Percentiles rank a stretch among this genome's conserved stretches.
phyloP scores from a whole-genome alignment of 2,329 filamentous ascomycete species.

The Atkinsonella hypoxylon region DNA sequence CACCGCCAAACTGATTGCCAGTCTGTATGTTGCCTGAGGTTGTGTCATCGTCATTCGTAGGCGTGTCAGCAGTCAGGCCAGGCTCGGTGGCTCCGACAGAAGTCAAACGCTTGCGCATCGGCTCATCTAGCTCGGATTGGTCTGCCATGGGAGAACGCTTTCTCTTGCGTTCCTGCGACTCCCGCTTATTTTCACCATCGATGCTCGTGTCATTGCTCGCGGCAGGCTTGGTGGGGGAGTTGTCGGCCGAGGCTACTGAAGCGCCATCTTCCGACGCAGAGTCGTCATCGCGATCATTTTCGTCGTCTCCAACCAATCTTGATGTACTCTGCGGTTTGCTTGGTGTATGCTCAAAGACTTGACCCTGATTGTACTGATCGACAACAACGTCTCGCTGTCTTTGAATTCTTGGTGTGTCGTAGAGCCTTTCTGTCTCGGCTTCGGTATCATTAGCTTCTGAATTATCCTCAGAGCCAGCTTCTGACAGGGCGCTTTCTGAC shows the following conservation, averaged over 20 bases:
- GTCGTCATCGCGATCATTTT: slow-evolving; percentile 27
- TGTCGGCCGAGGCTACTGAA: slow-evolving; percentile 25
- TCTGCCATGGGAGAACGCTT: slow-evolving; percentile 37
- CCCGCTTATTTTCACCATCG: slow-evolving; percentile 20
- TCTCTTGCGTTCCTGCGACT: slow-evolving; percentile 32
- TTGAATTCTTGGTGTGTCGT: slow-evolving; percentile 66
- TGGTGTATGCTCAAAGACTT: slow-evolving; percentile 53
- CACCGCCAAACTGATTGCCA: slow-evolving; percentile 29
- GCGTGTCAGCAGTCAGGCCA: slow-evolving; percentile 20
- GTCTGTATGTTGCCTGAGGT: slow-evolving; percentile 22
- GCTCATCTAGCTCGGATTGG: slow-evolving; percentile 33
- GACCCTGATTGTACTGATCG: slow-evolving; percentile 40
- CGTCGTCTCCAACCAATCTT: slow-evolving; percentile 16
- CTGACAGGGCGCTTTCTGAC: slow-evolving; percentile 44
- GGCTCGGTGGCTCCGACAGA: slow-evolving; percentile 31
- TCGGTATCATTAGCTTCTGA: slow-evolving; percentile 55
- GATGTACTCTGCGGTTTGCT: slow-evolving; percentile 57
- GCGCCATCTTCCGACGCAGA: slow-evolving; percentile 26
- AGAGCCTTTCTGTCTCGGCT: slow-evolving; percentile 87
- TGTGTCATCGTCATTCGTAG: slow-evolving; percentile 25
- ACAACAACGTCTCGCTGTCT: slow-evolving; percentile 51
- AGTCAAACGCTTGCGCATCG: slow-evolving; percentile 41
- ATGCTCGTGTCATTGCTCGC: slow-evolving; percentile 15
- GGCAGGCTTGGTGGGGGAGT: slow-evolving; percentile 23
- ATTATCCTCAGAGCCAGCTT: slow-evolving; percentile 30